These are phyloP conservation scores for Xylaria grammica DNA, from an alignment of 495 filamentous ascomycete genomes.

Conservation along the genomic window DNA sequence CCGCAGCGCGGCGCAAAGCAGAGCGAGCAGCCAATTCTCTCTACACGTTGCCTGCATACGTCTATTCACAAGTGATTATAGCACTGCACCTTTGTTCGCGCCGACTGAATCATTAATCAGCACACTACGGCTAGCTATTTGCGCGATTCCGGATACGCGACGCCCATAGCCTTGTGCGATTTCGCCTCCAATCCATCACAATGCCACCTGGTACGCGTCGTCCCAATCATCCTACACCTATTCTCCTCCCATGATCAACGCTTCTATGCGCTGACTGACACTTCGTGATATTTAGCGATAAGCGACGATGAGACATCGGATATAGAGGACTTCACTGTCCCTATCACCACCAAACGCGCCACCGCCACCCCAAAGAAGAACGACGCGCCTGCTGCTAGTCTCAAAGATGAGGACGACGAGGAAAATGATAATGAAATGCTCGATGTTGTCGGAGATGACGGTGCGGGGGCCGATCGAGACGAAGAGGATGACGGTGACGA, in stretches of 20 bases:
- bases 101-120: not conserved
- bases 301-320: constrained; percentile 51
- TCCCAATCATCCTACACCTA: not conserved
- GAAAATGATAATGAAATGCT: constrained; percentile 31
- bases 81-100: not conserved
- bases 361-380: constrained; percentile 27
- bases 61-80: too few species aligned
- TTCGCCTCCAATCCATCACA: not conserved
- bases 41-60: too few species aligned
- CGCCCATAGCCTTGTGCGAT: not conserved
- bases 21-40: too few species aligned
- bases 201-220: constrained; percentile 37
- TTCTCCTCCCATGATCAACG: not conserved
- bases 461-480: constrained; percentile 39
- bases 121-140: not conserved
- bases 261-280: constrained; percentile 8
- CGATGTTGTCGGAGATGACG: constrained; percentile 21
- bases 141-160: not conserved
- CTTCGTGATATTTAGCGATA: constrained; percentile 28
- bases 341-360: constrained; percentile 26
- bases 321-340: constrained; percentile 27
- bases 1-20: too few species aligned
- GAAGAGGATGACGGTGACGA: constrained; percentile 44
- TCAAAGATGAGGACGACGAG: constrained; percentile 15
- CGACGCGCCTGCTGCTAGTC: not conserved